A percentile compares a stretch with the other conserved stretches of the same genome.
Evolutionary conservation across 176 grass and related monocot species (phyloP).

Genomic region (Oryza officinalis): DNA sequence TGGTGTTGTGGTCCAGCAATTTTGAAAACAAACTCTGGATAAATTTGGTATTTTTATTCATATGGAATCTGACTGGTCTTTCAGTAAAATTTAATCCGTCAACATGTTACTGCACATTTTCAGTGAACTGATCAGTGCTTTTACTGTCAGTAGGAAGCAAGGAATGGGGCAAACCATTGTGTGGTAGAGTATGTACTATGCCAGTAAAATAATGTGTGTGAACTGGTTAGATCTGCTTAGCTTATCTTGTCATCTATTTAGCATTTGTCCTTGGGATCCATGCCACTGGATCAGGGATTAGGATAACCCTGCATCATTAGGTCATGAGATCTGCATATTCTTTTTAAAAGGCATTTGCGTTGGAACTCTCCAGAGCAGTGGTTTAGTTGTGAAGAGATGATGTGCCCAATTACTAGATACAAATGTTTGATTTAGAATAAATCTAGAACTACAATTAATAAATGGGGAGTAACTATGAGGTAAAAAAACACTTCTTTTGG

Average conservation of each 20-base stretch:
- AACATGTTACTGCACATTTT: neutral
- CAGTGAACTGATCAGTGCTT: neutral
- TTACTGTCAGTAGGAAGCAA: neutral
- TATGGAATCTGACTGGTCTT: neutral
- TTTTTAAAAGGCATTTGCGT: neutral
- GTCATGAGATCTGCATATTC: constrained; percentile 33
- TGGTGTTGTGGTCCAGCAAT: neutral
- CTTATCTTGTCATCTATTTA: neutral
- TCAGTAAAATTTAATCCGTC: neutral
- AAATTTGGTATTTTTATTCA: constrained; percentile 2
- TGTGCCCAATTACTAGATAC: neutral
- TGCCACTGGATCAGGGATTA: constrained; percentile 40
- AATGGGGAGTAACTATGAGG: neutral
- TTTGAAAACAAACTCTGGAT: neutral
- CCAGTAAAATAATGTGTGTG: neutral
- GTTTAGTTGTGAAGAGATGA: constrained; percentile 7
- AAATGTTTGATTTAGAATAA: too few relatives aligned
- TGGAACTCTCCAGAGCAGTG: neutral
- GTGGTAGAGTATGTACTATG: neutral
- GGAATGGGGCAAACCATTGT: neutral
- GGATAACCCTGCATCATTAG: constrained; percentile 26
- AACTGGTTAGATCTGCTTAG: neutral
- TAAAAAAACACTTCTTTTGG: neutral
- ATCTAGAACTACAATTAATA: too few relatives aligned
- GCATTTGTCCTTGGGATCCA: constrained; percentile 38